Percentiles rank a stretch among this genome's conserved stretches.
Conservation (phyloP, 163 green algal species). For the Chlamydomonas reinhardtii region DNA sequence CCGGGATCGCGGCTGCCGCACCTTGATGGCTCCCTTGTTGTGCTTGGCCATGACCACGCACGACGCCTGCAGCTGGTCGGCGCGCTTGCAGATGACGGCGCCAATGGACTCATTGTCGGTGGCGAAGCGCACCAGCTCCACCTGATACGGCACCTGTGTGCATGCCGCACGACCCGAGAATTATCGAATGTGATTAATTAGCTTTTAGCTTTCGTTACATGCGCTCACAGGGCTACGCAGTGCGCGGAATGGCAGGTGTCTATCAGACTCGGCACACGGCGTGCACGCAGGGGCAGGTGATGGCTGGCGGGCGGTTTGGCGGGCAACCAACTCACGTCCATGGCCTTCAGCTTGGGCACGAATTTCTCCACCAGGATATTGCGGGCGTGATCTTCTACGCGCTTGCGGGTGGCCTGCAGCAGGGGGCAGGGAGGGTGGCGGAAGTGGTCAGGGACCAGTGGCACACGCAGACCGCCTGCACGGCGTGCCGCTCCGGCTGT, state of each 20-base stretch:
- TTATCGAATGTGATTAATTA: no score
- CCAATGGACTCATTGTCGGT: constrained; percentile 59
- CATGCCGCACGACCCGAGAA: no score
- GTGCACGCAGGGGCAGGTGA: no score
- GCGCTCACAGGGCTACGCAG: no score
- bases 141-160: constrained; percentile 48
- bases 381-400: constrained; percentile 27
- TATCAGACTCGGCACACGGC: no score
- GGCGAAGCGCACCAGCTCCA: constrained; percentile 54
- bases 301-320: no score
- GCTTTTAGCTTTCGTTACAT: no score
- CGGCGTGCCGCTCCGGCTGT: no score
- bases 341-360: constrained; percentile 29
- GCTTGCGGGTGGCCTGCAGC: background rate
- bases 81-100: constrained; percentile 63
- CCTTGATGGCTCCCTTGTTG: constrained; percentile 51
- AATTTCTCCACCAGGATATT: constrained; percentile 32
- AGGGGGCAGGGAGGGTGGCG: background rate
- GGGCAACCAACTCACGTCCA: constrained; percentile 32
- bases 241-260: no score
- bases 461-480: no score
- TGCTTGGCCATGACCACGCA: constrained; percentile 68
- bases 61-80: constrained; percentile 56
- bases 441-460: no score
- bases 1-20: no score